These are phyloP conservation scores for Diaporthe amygdali DNA, from an alignment of 2,329 filamentous ascomycete genomes.

Conservation along the genomic window DNA sequence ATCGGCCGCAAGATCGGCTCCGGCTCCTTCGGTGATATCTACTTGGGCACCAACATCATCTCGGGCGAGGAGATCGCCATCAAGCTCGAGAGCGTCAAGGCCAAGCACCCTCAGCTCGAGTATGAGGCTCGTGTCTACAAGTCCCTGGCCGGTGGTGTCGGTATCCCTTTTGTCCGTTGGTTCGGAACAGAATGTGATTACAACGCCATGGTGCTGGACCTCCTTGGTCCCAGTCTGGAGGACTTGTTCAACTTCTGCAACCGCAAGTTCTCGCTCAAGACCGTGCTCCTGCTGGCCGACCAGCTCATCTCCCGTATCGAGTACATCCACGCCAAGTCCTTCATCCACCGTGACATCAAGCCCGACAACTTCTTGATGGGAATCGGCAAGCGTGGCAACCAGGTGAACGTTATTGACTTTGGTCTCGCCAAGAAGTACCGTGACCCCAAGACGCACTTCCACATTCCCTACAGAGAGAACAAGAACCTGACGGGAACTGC, in stretches of 20 bases:
- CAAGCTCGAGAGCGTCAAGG: conserved; percentile 99
- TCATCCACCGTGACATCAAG: conserved; percentile 99
- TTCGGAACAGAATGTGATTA: conserved; percentile 99
- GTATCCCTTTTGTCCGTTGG: conserved; percentile 98
- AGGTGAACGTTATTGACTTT: conserved; percentile 99
- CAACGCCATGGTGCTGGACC: conserved; percentile 99
- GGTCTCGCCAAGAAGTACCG: conserved; percentile 99
- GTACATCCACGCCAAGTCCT: conserved; percentile 99
- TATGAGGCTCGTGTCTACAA: conserved; percentile 96
- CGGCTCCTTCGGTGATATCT: conserved; percentile 97
- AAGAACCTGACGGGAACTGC: conserved; percentile 99
- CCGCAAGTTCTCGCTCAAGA: conserved; percentile 99
- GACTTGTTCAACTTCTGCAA: conserved; percentile 99
- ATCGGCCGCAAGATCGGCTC: conserved; percentile 99
- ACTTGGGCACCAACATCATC: conserved; percentile 99
- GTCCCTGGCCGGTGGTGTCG: conserved; percentile 91
- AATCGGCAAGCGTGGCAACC: conserved; percentile 98
- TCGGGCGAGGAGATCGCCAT: conserved; percentile 99
- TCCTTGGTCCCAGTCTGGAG: conserved; percentile 93
- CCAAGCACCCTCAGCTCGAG: conserved; percentile 98
- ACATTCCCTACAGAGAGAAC: conserved; percentile 99
- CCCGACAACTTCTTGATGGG: conserved; percentile 99
- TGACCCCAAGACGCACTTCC: conserved; percentile 99
- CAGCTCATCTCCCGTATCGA: conserved; percentile 99
- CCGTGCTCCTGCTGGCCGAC: conserved; percentile 92